Evolutionary conservation across 192 early-diverging fungal genomes (phyloP), one percentile per base, ranked within the genome.

Genomic region (Funneliformis geosporum): DNA sequence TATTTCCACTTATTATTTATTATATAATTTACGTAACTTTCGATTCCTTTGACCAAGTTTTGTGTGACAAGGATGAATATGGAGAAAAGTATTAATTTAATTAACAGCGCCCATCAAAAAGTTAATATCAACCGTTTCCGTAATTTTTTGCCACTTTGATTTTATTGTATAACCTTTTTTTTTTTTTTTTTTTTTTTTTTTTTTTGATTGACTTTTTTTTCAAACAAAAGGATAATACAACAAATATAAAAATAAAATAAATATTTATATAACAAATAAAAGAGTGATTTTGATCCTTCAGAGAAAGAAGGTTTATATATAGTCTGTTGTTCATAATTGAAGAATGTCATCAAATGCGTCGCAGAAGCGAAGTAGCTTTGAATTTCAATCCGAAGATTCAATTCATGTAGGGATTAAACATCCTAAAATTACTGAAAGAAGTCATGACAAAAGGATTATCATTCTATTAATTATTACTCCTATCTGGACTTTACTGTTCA

Each of bases 371-470:
- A 12, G 14, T 21, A 55, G 4, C 18, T 55, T 33, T 66, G 25
- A 14, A 16, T 16, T 28, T 11, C 28, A 27, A 66, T 33, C n/a
- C 12, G 75, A 78, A 21, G 59, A 78, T 18, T 66, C 76, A 3
- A 60, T 78, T 21, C 47, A 46, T 18, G 11, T 50, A 10, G 76
- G 64, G 67, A 11, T 61, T 23, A 43, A 44, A 8, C 62, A 38
- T 4, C 9, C 0, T 18, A n/a, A n/a, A n/a, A n/a, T 66, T 11
- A 14, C 4, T 23, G 40, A 50, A 28, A 78, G 67, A 55, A 43
- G 40, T 67, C 11, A 78, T 18, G 76, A 78, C 47, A 67, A 16
- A 46, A 64, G 64, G 27, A 68, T 67, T 44, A 68, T 78, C 33
- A 16, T 33, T 14, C 43, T 78, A 33, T 78, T 78, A 43, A 10